A percentile compares a stretch with the other conserved stretches of the same genome.
Conservation (phyloP, 2,329 filamentous ascomycete genomes). For the Hymenotorrendiella dingleyae region DNA sequence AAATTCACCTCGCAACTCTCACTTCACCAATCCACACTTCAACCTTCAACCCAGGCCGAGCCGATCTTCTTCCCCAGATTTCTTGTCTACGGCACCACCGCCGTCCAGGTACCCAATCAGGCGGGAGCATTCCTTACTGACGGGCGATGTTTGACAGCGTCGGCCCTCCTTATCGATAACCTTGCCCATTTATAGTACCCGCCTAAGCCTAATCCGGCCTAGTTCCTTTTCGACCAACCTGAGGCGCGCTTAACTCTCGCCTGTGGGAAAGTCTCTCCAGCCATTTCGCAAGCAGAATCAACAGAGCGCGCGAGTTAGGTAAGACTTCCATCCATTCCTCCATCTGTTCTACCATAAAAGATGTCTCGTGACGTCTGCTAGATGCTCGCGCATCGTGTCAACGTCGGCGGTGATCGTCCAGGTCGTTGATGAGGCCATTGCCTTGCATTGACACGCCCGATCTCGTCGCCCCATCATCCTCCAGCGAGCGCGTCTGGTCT, state of each 20-base stretch:
- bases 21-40: no score
- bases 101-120: no score
- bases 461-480: slow-evolving; percentile 20
- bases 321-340: slow-evolving; percentile 29
- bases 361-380: slow-evolving; percentile 26
- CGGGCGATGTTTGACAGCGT: slow-evolving; percentile 4
- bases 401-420: slow-evolving; percentile 12
- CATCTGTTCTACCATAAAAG: slow-evolving; percentile 10
- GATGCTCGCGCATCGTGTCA: slow-evolving; percentile 14
- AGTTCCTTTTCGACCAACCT: no score
- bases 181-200: background rate
- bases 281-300: slow-evolving; percentile 10
- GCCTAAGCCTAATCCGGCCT: slow-evolving; percentile 7
- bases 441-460: no score
- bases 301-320: slow-evolving; percentile 27
- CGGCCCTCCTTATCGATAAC: background rate
- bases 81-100: no score
- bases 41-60: no score
- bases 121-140: slow-evolving; percentile 1
- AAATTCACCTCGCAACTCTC: no score
- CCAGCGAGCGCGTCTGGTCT: slow-evolving; percentile 24
- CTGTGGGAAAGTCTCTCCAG: slow-evolving; percentile 4
- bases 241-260: no score
- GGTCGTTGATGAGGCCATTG: slow-evolving; percentile 19
- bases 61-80: no score